Evolutionary conservation across 345 rosid species (phyloP), one percentile per base, ranked within the genome.

Genomic region (Heritiera littoralis): DNA sequence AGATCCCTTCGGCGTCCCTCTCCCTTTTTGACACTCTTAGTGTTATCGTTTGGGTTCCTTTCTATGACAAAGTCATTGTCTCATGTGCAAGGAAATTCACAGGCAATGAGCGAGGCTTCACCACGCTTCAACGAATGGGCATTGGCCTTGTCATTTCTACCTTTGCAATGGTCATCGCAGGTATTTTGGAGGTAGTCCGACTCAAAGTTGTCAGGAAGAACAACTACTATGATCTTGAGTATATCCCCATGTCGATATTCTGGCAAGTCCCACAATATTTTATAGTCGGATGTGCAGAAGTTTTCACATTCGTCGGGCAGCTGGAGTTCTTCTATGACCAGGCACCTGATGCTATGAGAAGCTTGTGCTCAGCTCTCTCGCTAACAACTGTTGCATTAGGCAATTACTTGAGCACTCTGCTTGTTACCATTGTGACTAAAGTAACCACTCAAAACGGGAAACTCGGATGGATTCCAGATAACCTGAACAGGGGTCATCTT

Each of bases 201-300:
- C 90, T 93, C 1, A 46, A 81, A 46, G 81, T 82, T 13, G 94
- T 95, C 17, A 84, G 64, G 66, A 78, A 12, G 61, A 79, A 93
- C 85, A 84, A 92, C 58, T 90, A 86, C 48, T 95, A 93, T 76
- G 91, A 92, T 43, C 78, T 71, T 0, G 65, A 87, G 78, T 49
- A 45, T 51, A 77, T 95, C 54, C 98, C 98, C 0, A 81, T 90
- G 90, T 80, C 97, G 0, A 93, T 95, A 0, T 95, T 94, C 89
- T 94, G 97, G 98, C 98, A 94, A 86, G 92, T 90, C 3, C 98
- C 98, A 0, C 98, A 91, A 84, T 94, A 92, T 52, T 92, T 94
- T 28, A 86, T 94, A 0, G 75, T 94, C 0, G 98, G 97, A 17
- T 91, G 96, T 32, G 97, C 98, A 0, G 98, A 94, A 80, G 97